Percentiles rank a stretch among this genome's conserved stretches.
Conservation (phyloP, 352 stramenopile species). For the Thalassiosira exigua region DNA sequence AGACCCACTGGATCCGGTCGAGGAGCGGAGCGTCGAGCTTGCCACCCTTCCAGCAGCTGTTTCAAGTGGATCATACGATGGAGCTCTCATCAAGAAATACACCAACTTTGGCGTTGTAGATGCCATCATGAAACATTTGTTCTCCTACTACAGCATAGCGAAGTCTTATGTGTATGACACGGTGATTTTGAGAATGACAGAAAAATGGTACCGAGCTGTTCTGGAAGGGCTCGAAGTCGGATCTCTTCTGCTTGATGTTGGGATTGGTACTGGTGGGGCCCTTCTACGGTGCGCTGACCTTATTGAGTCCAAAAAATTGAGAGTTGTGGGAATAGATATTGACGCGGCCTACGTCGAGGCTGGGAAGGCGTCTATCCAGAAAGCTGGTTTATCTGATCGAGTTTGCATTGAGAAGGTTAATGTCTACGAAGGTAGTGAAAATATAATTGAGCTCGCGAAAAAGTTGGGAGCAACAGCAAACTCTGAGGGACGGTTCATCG, state of each 20-base stretch:
- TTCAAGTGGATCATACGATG: no score
- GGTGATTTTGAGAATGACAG: conserved; percentile 89
- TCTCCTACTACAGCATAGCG: conserved; percentile 37
- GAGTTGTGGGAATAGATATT: conserved; percentile 90
- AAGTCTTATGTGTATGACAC: conserved; percentile 88
- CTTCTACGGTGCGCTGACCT: conserved; percentile 73
- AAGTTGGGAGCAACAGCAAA: conserved; percentile 58
- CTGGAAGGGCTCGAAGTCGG: conserved; percentile 77
- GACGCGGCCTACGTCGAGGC: conserved; percentile 88
- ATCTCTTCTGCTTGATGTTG: conserved; percentile 88
- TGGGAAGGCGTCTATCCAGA: conserved; percentile 78
- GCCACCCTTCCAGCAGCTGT: no score
- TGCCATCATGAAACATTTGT: conserved; percentile 27
- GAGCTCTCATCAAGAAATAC: conserved; percentile 8
- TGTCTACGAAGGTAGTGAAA: conserved; percentile 48
- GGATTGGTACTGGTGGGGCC: conserved; percentile 87
- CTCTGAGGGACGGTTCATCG: conserved; percentile 60
- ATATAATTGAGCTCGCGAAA: conserved; percentile 51
- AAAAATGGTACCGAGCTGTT: conserved; percentile 89
- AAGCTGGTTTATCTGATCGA: conserved; percentile 61
- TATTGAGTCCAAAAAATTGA: conserved; percentile 84
- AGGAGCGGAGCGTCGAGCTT: no score
- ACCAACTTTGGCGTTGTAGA: conserved; percentile 11
- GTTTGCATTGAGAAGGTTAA: conserved; percentile 72
- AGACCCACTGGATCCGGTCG: no score